Evolutionary conservation across 2,329 filamentous ascomycete genomes (phyloP).

Genomic region (Alternaria sp.): DNA sequence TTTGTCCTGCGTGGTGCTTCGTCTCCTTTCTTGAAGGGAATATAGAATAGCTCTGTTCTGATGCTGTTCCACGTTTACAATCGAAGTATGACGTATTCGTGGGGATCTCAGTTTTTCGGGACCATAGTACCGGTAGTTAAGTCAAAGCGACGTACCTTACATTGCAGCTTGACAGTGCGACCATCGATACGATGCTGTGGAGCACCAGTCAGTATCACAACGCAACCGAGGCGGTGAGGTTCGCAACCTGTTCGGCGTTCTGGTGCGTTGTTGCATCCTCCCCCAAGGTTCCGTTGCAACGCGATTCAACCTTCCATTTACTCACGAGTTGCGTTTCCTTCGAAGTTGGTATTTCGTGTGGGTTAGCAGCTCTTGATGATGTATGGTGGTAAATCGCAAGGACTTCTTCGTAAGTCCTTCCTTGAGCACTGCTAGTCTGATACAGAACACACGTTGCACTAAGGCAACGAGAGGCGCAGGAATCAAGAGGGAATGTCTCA

Average conservation of each 20-base stretch:
- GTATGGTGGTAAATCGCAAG: neutral
- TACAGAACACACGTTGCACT: constrained; percentile 3
- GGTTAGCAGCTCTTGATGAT: neutral
- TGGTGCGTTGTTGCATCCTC: neutral
- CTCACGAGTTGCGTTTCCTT: neutral
- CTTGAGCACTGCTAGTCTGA: neutral
- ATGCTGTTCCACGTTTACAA: neutral
- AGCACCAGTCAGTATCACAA: constrained; percentile 9
- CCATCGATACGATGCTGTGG: constrained; percentile 16
- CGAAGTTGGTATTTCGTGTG: neutral
- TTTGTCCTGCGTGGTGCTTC: neutral
- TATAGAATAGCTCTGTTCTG: neutral
- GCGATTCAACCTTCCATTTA: neutral
- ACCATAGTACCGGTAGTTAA: constrained; percentile 1
- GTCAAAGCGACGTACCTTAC: constrained; percentile 18
- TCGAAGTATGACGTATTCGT: neutral
- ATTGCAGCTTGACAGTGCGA: constrained; percentile 17
- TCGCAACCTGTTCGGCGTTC: constrained; percentile 11
- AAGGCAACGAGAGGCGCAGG: neutral
- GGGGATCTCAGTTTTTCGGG: neutral
- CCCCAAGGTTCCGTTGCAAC: neutral
- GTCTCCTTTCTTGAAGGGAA: neutral
- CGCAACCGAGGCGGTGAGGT: constrained; percentile 19
- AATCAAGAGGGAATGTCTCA: constrained; percentile 4
- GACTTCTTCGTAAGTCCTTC: neutral